A percentile compares a stretch with the other conserved stretches of the same genome.
phyloP scores from a whole-genome alignment of 345 rosid species.

The Orychophragmus violaceus region DNA sequence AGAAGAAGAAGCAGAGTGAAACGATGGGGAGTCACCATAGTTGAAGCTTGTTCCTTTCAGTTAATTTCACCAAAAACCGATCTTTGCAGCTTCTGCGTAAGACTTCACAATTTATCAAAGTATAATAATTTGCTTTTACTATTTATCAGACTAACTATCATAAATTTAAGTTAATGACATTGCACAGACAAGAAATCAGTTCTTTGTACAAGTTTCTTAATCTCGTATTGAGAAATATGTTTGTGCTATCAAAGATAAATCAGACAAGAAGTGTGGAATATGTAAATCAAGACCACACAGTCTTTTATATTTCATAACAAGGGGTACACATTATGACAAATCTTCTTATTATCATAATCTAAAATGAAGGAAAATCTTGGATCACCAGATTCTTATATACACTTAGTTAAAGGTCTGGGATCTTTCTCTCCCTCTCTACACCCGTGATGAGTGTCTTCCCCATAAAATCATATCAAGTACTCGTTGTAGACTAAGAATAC shows the following conservation, averaged over 20 bases:
- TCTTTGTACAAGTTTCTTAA: neutral
- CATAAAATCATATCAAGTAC: conserved; percentile 53
- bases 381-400: conserved; percentile 33
- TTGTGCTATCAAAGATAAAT: neutral
- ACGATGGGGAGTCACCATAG: conserved; percentile 19
- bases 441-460: conserved; percentile 7
- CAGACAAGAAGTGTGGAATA: neutral
- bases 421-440: conserved; percentile 50
- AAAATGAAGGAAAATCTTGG: conserved; percentile 2
- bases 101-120: neutral
- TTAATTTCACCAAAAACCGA: neutral
- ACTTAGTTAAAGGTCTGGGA: conserved; percentile 28
- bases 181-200: too few relatives aligned
- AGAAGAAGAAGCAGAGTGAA: conserved; percentile 20
- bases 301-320: neutral
- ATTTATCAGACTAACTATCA: neutral
- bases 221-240: neutral
- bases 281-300: neutral
- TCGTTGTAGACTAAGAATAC: conserved; percentile 81
- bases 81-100: neutral
- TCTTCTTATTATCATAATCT: conserved; percentile 11
- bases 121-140: neutral
- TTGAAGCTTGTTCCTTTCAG: neutral
- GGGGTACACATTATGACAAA: conserved; percentile 15
- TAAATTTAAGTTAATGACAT: neutral